Evolutionary conservation across 768 basidiomycete species (phyloP), one percentile per base, ranked within the genome.

Genomic region (Lactarius hengduanensis): DNA sequence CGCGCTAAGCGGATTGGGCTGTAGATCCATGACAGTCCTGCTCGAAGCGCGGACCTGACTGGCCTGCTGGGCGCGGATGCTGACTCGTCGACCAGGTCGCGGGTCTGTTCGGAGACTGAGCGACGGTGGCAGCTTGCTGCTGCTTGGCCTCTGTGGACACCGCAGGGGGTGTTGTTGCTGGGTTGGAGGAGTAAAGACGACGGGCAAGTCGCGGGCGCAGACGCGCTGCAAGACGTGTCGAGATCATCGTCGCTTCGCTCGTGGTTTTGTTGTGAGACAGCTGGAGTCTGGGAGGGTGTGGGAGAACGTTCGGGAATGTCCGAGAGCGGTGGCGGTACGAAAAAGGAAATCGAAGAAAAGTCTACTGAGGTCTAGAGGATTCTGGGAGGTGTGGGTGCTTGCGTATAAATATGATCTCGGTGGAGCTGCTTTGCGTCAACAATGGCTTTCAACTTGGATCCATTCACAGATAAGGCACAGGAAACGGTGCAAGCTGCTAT

Each of bases 21-120:
- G 97, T 64, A 93, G 81, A 50, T 87, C 87, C 83, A 95, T 86
- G 43, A 78, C 79, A 34, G 92, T 94, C 80, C 80, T 98, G 97
- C 79, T 98, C 96, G 75, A 98, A 97, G 22, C 95, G 87, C 16
- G 96, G 89, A 62, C 86, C 84, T 13, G 84, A 84, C 28, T 77
- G 78, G 57, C 79, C 77, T 18, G 77, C 79, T 11, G 87, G 87
- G 62, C 93, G 89, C 10, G 87, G 80, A 45, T 80, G 83, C 79
- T 98, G 96, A 72, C 77, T 88, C 22, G 88, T 86, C 2, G 94
- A 92, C 96, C 96, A 98, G 70, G 90, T 90, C 43, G 82, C 76
- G 6, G 89, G 79, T 71, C 84, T 82, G 78, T 98, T 97, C 66
- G 96, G 93, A 6, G 95, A 82, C 80, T 98, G 96, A 32, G 78